phyloP scores from a whole-genome alignment of 345 rosid genomes.

The Luvunga scandens region DNA sequence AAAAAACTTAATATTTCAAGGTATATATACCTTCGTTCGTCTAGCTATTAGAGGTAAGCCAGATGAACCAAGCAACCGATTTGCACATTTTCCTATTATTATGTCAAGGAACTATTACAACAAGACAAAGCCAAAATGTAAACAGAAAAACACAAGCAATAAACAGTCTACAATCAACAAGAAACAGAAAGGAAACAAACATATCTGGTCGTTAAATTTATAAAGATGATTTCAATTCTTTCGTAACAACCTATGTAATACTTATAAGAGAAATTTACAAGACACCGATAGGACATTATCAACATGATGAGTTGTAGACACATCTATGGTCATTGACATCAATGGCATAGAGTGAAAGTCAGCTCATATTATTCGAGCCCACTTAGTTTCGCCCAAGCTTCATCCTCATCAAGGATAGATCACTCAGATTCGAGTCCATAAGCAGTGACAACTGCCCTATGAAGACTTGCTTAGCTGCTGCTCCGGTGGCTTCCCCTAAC shows the following conservation, averaged over 20 bases:
- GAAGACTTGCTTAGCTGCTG: neutral
- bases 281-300: no score
- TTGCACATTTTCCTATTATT: slow-evolving; percentile 80
- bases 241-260: neutral
- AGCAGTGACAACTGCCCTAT: neutral
- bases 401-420: neutral
- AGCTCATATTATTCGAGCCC: no score
- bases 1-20: neutral
- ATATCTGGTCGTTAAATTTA: neutral
- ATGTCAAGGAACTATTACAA: slow-evolving; percentile 3
- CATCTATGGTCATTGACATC: no score
- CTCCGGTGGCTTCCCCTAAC: no score
- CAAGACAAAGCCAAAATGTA: neutral
- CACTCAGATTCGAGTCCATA: neutral
- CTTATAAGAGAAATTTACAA: neutral
- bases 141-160: neutral
- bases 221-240: neutral
- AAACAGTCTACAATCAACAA: no score
- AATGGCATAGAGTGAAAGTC: no score
- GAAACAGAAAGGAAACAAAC: neutral
- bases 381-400: neutral
- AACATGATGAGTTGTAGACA: neutral
- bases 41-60: slow-evolving; percentile 81
- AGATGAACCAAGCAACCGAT: slow-evolving; percentile 79
- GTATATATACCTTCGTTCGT: slow-evolving; percentile 63